These are phyloP conservation scores for Pyrenochaeta sp. DNA, from an alignment of 2,329 filamentous ascomycete genomes.

Conservation along the genomic window DNA sequence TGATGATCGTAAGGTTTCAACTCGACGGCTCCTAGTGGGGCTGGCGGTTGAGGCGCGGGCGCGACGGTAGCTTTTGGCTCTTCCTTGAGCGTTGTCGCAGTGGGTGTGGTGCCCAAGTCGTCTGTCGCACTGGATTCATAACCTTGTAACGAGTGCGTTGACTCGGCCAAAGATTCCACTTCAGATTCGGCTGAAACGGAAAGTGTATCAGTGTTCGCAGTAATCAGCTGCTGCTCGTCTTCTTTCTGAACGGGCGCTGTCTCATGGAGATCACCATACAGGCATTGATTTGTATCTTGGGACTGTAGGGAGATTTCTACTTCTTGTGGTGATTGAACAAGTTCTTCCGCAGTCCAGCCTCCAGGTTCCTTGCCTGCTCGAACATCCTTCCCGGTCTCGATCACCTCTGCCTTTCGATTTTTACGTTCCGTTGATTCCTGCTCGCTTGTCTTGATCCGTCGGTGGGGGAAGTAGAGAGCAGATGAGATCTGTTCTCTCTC, in stretches of 20 bases:
- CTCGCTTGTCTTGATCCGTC: slow-evolving; percentile 58
- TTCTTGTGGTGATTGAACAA: slow-evolving; percentile 54
- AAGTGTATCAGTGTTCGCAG: slow-evolving; percentile 31
- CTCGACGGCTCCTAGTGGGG: slow-evolving; percentile 87
- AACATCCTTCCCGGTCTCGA: slow-evolving; percentile 33
- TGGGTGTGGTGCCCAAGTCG: slow-evolving; percentile 55
- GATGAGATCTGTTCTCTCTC: slow-evolving; percentile 88
- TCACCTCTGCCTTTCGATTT: slow-evolving; percentile 33
- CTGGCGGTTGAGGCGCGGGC: slow-evolving; percentile 49
- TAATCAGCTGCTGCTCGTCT: slow-evolving; percentile 47
- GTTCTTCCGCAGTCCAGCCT: slow-evolving; percentile 38
- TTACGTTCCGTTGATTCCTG: slow-evolving; percentile 35
- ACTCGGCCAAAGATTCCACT: slow-evolving; percentile 51
- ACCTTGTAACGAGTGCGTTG: slow-evolving; percentile 53
- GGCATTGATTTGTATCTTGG: slow-evolving; percentile 65
- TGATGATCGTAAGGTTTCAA: slow-evolving; percentile 97
- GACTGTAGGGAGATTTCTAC: slow-evolving; percentile 70
- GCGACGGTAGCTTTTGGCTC: slow-evolving; percentile 38
- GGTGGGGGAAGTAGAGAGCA: slow-evolving; percentile 81
- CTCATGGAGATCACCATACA: slow-evolving; percentile 65
- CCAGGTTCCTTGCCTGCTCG: slow-evolving; percentile 36
- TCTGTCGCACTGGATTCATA: slow-evolving; percentile 64
- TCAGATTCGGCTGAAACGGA: slow-evolving; percentile 53
- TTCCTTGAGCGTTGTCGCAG: slow-evolving; percentile 39
- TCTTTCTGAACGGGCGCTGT: slow-evolving; percentile 49